Evolutionary conservation across 2,329 filamentous ascomycete species (phyloP).

Genomic region (Anthostomella pinea): DNA sequence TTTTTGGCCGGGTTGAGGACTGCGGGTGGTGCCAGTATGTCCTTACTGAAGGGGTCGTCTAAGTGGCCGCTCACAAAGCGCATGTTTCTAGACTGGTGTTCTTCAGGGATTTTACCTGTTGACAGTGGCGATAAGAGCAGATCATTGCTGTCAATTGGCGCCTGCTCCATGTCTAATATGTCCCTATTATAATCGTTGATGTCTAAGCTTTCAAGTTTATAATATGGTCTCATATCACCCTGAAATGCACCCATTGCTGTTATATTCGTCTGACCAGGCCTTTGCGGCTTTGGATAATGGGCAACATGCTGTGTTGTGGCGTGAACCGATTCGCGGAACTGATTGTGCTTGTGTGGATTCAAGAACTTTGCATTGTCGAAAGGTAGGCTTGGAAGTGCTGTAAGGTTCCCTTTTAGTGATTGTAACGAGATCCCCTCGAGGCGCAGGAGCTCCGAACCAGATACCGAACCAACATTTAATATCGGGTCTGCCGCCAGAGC

Average conservation of each 20-base stretch:
- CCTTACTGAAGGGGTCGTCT: conserved; percentile 31
- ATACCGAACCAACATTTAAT: conserved; percentile 39
- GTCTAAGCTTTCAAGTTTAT: conserved; percentile 12
- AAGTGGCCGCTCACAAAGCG: conserved; percentile 29
- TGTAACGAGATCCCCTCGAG: conserved; percentile 47
- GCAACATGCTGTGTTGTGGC: conserved; percentile 26
- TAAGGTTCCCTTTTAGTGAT: conserved; percentile 24
- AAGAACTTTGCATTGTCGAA: conserved; percentile 23
- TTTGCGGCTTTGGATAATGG: conserved; percentile 20
- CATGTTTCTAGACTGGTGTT: conserved; percentile 13
- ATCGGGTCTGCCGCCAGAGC: conserved; percentile 24
- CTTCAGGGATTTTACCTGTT: conserved; percentile 25
- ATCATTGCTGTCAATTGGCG: conserved; percentile 21
- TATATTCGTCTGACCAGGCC: conserved; percentile 2
- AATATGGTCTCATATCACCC: conserved; percentile 3
- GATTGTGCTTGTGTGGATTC: conserved; percentile 26
- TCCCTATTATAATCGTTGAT: conserved; percentile 14
- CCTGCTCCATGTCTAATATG: conserved; percentile 15
- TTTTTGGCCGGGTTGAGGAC: conserved; percentile 10
- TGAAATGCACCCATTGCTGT: conserved; percentile 7
- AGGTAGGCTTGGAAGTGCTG: conserved; percentile 25
- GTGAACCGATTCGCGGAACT: conserved; percentile 28
- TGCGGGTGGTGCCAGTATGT: conserved; percentile 13
- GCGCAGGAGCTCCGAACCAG: conserved; percentile 45
- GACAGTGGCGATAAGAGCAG: conserved; percentile 30